These are phyloP conservation scores for Pythium folliculosum DNA, from an alignment of 352 stramenopile species.

Conservation along the genomic window DNA sequence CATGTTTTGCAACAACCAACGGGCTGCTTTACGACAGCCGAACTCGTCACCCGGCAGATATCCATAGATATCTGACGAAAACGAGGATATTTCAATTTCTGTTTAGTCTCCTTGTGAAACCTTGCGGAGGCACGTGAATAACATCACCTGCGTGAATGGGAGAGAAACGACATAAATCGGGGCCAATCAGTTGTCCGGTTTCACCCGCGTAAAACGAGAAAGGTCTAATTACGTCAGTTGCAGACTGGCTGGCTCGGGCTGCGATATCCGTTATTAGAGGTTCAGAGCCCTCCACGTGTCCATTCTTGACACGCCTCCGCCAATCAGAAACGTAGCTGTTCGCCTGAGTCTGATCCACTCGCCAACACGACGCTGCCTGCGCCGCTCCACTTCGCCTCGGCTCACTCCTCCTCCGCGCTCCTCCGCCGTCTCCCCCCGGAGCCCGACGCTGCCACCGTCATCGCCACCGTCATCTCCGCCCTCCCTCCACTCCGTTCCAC, in stretches of 20 bases:
- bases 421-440: neutral
- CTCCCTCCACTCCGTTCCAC: neutral
- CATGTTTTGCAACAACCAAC: no score
- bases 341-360: neutral
- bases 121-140: conserved; percentile 6
- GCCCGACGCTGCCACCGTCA: neutral
- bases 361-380: no score
- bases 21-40: no score
- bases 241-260: no score
- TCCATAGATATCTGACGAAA: no score
- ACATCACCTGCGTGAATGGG: no score
- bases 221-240: neutral
- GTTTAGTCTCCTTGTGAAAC: no score
- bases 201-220: conserved; percentile 28
- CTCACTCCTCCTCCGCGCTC: neutral
- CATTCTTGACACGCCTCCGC: neutral
- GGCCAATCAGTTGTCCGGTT: no score
- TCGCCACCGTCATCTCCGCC: neutral
- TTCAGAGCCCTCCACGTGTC: neutral
- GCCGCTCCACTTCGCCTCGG: neutral
- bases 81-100: no score
- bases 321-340: neutral
- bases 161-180: no score
- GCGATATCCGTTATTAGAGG: neutral
- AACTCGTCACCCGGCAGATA: no score